Evolutionary conservation across 2,329 filamentous ascomycete genomes (phyloP).

Genomic region (Talaromyces sp.): DNA sequence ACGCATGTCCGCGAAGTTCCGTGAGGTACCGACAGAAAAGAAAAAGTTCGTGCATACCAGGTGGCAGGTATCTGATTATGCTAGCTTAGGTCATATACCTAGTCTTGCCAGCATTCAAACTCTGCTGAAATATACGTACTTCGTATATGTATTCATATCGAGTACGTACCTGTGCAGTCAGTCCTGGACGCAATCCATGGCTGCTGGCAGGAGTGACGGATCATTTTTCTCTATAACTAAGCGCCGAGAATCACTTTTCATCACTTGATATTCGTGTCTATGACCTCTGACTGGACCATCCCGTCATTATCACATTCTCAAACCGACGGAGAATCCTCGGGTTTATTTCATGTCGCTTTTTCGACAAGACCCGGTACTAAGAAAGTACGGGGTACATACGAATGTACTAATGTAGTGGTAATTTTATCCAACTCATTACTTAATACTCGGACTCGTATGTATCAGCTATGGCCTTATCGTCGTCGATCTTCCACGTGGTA

Average conservation of each 20-base stretch:
- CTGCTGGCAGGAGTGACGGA: neutral
- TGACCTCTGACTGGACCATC: neutral
- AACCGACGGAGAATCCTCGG: neutral
- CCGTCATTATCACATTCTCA: neutral
- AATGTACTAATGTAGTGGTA: neutral
- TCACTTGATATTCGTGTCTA: neutral
- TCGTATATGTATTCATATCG: too few species aligned
- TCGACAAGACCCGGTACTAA: neutral
- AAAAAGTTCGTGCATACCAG: neutral
- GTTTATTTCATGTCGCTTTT: neutral
- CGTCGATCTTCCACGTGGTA: conserved; percentile 18
- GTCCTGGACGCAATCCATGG: too few species aligned
- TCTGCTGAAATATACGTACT: neutral
- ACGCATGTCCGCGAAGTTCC: neutral
- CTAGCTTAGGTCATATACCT: neutral
- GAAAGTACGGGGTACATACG: neutral
- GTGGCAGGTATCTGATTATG: neutral
- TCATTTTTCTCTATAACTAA: neutral
- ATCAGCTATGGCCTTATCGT: conserved; percentile 10
- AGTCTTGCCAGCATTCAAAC: neutral
- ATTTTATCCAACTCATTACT: neutral
- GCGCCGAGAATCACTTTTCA: neutral
- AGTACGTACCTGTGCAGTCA: too few species aligned
- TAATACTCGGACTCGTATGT: neutral
- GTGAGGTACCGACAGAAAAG: neutral